phyloP scores from a whole-genome alignment of 2,329 filamentous ascomycete genomes.

The Tolypocladium inflatum region DNA sequence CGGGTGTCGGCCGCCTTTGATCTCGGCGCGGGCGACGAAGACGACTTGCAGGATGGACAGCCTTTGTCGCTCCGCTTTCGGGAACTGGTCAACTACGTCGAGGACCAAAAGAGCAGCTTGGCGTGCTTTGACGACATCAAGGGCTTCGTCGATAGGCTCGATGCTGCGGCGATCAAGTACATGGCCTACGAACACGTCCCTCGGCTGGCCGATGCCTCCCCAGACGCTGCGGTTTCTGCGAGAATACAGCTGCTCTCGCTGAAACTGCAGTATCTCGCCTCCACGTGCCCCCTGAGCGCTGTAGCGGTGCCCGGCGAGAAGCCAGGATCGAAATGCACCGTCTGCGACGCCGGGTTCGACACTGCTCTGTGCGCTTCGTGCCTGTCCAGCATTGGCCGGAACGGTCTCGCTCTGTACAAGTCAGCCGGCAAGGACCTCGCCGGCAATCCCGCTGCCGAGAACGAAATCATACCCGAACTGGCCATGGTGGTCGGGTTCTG shows the following conservation, averaged over 20 bases:
- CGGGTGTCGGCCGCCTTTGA: slow-evolving; percentile 27
- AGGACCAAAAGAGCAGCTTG: slow-evolving; percentile 23
- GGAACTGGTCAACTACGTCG: slow-evolving; percentile 26
- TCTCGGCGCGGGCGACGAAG: slow-evolving; percentile 17
- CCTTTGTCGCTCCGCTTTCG: slow-evolving; percentile 20
- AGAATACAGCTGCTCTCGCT: slow-evolving; percentile 23
- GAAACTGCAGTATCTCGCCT: slow-evolving; percentile 35
- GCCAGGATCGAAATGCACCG: slow-evolving; percentile 12
- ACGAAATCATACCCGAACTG: slow-evolving; percentile 20
- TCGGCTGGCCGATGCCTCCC: slow-evolving; percentile 17
- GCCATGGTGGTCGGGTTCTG: slow-evolving; percentile 24
- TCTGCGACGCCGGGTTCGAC: slow-evolving; percentile 12
- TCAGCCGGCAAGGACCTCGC: slow-evolving; percentile 1
- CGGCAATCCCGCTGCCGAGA: not conserved
- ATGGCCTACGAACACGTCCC: slow-evolving; percentile 28
- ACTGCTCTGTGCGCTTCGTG: slow-evolving; percentile 10
- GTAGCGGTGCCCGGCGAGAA: slow-evolving; percentile 8
- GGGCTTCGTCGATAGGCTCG: slow-evolving; percentile 31
- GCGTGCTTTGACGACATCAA: slow-evolving; percentile 39
- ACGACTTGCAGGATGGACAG: slow-evolving; percentile 16
- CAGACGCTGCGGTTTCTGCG: slow-evolving; percentile 12
- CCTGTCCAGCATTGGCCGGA: slow-evolving; percentile 12
- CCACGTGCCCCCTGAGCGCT: slow-evolving; percentile 25
- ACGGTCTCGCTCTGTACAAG: slow-evolving; percentile 11
- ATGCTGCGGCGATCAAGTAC: slow-evolving; percentile 26